A percentile compares a stretch with the other conserved stretches of the same genome.
Conservation (phyloP, 495 filamentous ascomycete genomes). For the Penicillium cinerascens region DNA sequence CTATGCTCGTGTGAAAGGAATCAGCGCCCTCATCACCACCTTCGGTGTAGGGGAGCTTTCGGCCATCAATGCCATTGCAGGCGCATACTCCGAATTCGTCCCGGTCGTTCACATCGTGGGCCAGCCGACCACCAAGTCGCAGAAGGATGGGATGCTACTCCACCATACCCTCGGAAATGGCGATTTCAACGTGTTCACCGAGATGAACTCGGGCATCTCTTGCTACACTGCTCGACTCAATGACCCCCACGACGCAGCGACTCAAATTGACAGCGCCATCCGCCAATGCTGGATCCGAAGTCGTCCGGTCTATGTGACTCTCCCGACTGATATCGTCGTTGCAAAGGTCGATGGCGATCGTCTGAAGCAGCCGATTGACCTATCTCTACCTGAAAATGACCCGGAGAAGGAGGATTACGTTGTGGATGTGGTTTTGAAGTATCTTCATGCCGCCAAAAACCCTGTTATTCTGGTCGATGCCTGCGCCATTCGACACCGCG, state of each 20-base stretch:
- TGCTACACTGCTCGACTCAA: conserved; percentile 66
- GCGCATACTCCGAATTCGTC: conserved; percentile 59
- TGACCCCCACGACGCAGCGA: conserved; percentile 63
- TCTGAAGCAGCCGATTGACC: conserved; percentile 66
- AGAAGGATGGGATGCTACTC: conserved; percentile 60
- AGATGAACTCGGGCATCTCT: conserved; percentile 72
- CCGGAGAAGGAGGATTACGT: conserved; percentile 77
- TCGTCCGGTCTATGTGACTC: conserved; percentile 77
- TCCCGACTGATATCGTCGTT: conserved; percentile 82
- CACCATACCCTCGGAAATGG: conserved; percentile 95
- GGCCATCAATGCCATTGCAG: conserved; percentile 65
- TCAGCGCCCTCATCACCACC: conserved; percentile 62
- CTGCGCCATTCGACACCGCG: conserved; percentile 80
- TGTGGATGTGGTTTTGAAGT: conserved; percentile 73
- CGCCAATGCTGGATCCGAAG: conserved; percentile 72
- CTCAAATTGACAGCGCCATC: conserved; percentile 76
- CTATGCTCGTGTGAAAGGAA: conserved; percentile 66
- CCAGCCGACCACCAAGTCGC: conserved; percentile 49
- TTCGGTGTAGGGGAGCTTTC: conserved; percentile 70
- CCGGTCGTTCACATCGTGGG: conserved; percentile 65
- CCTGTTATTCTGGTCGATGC: conserved; percentile 86
- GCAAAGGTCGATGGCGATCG: conserved; percentile 73
- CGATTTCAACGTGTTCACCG: conserved; percentile 78
- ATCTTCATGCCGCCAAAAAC: conserved; percentile 69
- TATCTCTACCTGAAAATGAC: conserved; percentile 62